A percentile compares a stretch with the other conserved stretches of the same genome.
phyloP scores from a whole-genome alignment of 495 filamentous ascomycete genomes.

The Acidomyces sp. region DNA sequence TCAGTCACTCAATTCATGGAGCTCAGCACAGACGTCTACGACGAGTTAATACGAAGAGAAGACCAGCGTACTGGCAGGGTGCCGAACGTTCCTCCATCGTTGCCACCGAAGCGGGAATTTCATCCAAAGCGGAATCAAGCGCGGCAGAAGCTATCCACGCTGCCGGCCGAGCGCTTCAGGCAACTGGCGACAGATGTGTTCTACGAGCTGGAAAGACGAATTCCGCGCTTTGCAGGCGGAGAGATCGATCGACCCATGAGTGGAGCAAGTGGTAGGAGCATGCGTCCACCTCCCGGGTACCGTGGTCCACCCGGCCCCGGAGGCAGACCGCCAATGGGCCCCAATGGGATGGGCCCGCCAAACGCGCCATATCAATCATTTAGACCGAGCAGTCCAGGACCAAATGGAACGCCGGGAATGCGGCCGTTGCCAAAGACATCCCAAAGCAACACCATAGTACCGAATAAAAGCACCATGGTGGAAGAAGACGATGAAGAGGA shows the following conservation, averaged over 20 bases:
- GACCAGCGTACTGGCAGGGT: constrained; percentile 40
- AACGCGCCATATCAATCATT: constrained; percentile 6
- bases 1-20: constrained; percentile 91
- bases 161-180: constrained; percentile 70
- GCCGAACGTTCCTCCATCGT: constrained; percentile 50
- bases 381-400: constrained; percentile 6
- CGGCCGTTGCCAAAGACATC: constrained; percentile 75
- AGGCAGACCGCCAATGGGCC: constrained; percentile 10
- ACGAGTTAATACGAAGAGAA: constrained; percentile 82
- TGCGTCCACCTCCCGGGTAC: constrained; percentile 11
- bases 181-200: constrained; percentile 93
- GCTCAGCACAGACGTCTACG: constrained; percentile 92
- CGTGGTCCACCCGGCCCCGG: constrained; percentile 9
- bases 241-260: constrained; percentile 59
- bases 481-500: constrained; percentile 80
- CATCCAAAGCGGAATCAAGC: constrained; percentile 97
- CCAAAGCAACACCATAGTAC: constrained; percentile 89
- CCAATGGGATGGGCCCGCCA: constrained; percentile 22
- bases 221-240: constrained; percentile 60
- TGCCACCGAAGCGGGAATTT: constrained; percentile 73
- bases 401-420: constrained; percentile 22
- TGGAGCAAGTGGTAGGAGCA: constrained; percentile 42
- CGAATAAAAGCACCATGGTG: constrained; percentile 96
- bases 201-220: constrained; percentile 81
- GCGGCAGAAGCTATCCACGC: constrained; percentile 78